A percentile compares a stretch with the other conserved stretches of the same genome.
These are phyloP conservation scores for Salix suchowensis DNA, from an alignment of 345 rosid species.

Conservation along the genomic window DNA sequence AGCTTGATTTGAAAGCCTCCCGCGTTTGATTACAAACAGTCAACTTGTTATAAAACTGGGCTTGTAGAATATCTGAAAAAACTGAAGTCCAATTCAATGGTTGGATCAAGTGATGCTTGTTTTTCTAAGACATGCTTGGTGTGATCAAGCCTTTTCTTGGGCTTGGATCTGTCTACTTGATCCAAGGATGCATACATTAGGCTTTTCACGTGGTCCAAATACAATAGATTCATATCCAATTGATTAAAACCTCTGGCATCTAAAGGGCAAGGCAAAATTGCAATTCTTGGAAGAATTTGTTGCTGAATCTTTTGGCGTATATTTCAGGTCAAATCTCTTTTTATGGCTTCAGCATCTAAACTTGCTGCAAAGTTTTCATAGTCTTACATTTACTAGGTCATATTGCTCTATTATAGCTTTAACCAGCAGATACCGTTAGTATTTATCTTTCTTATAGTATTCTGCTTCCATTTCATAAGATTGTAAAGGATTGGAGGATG, in stretches of 20 bases:
- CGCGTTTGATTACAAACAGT: too few species aligned
- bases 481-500: not conserved
- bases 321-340: not conserved
- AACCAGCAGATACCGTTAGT: not conserved
- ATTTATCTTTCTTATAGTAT: not conserved
- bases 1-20: not conserved
- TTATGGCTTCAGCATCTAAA: not conserved
- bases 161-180: too few species aligned
- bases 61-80: too few species aligned
- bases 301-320: not conserved
- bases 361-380: not conserved
- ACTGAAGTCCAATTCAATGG: not conserved
- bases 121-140: not conserved
- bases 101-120: too few species aligned
- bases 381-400: not conserved
- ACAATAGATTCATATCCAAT: too few species aligned
- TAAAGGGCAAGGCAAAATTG: not conserved
- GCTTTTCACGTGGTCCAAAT: not conserved
- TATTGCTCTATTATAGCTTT: not conserved
- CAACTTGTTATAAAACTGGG: not conserved
- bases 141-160: not conserved
- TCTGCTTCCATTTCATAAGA: not conserved
- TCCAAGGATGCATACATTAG: too few species aligned
- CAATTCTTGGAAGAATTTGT: not conserved
- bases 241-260: not conserved